Percentiles rank a stretch among this genome's conserved stretches.
These are phyloP conservation scores for Odontarrhena argentea DNA, from an alignment of 345 rosid genomes.

Conservation along the genomic window DNA sequence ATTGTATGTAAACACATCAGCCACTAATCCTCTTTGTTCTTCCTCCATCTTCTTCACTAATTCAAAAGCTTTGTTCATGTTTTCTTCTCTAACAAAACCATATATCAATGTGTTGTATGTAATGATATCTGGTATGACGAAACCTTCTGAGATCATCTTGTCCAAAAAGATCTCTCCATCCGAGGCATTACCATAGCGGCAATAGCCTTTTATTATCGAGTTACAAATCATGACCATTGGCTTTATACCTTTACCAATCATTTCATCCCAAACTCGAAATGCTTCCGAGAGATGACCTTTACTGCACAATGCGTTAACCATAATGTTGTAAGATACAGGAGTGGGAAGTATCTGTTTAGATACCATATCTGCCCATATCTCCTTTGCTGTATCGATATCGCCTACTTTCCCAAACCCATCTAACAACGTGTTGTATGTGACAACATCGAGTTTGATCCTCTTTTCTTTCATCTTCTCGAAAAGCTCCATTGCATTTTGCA, in stretches of 20 bases:
- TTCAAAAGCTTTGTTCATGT: slow-evolving; percentile 65
- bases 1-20: slow-evolving; percentile 68
- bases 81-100: slow-evolving; percentile 68
- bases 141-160: slow-evolving; percentile 62
- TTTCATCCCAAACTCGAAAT: slow-evolving; percentile 75
- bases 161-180: slow-evolving; percentile 64
- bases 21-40: slow-evolving; percentile 45
- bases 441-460: slow-evolving; percentile 69
- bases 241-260: slow-evolving; percentile 57
- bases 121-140: slow-evolving; percentile 60
- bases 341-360: slow-evolving; percentile 53
- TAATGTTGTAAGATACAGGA: slow-evolving; percentile 63
- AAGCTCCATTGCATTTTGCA: slow-evolving; percentile 54
- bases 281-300: slow-evolving; percentile 58
- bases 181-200: slow-evolving; percentile 62
- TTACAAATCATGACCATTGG: slow-evolving; percentile 70
- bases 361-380: slow-evolving; percentile 66
- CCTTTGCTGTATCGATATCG: slow-evolving; percentile 61
- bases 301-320: slow-evolving; percentile 70
- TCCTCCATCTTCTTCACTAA: slow-evolving; percentile 69
- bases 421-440: slow-evolving; percentile 74
- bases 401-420: slow-evolving; percentile 80
- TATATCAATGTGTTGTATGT: slow-evolving; percentile 68
- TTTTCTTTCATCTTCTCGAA: slow-evolving; percentile 59
- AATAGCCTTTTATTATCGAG: slow-evolving; percentile 71